Evolutionary conservation across 2,329 filamentous ascomycete genomes (phyloP).

Genomic region (Kalaharituber pfeilii): DNA sequence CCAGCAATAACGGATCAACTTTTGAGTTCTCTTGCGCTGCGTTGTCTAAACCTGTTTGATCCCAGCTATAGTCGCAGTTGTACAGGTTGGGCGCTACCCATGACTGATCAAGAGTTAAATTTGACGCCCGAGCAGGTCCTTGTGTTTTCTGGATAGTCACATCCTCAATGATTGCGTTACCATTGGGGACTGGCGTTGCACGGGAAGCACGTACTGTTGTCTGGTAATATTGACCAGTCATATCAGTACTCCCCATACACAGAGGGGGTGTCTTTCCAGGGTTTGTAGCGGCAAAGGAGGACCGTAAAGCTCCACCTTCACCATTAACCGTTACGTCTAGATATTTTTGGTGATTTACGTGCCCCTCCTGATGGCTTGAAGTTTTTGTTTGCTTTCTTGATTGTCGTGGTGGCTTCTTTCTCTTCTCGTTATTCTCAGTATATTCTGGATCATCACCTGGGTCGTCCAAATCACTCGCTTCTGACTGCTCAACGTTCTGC

Average conservation of each 20-base stretch:
- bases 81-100: neutral
- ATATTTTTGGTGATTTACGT: neutral
- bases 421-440: neutral
- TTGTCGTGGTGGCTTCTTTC: constrained; percentile 2
- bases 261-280: constrained; percentile 34
- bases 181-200: constrained; percentile 24
- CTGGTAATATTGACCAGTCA: constrained; percentile 37
- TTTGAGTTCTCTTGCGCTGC: constrained; percentile 8
- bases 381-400: constrained; percentile 6
- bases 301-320: constrained; percentile 27
- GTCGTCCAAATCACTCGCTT: constrained; percentile 33
- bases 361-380: constrained; percentile 2
- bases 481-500: constrained; percentile 30
- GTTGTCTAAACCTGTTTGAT: constrained; percentile 3
- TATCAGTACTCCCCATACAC: constrained; percentile 30
- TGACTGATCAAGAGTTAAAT: neutral
- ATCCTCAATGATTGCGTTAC: constrained; percentile 27
- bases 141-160: constrained; percentile 30
- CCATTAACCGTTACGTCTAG: constrained; percentile 14
- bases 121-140: constrained; percentile 11
- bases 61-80: constrained; percentile 3
- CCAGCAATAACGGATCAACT: constrained; percentile 4
- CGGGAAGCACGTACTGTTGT: constrained; percentile 26
- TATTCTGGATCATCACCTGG: constrained; percentile 29
- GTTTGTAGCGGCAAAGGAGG: constrained; percentile 37